Base-by-base conservation (phyloP, 2,329 filamentous ascomycete genomes). In the Orbilia blumenaviensis region DNA sequence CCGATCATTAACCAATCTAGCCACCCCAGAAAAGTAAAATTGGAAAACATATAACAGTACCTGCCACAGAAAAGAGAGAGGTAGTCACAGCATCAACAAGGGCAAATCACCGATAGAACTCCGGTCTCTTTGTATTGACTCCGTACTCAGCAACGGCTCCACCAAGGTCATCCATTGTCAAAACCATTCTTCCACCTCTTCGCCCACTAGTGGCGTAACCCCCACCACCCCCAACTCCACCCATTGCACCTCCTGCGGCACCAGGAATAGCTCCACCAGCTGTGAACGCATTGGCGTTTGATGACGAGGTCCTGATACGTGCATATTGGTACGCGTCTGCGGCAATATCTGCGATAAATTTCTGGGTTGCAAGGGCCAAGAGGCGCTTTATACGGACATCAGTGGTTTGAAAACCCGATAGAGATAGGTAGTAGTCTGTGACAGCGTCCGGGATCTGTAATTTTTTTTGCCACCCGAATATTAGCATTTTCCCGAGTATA, bases 91-190 rank as follows among this genome's bases (percentile, higher is more conserved):
- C n/a, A 18, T 18, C n/a, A 2, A 42, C 12, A 14, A 63, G 46
- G 71, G 41, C 6, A 63, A 9, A 44, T 67, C 85, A 97, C 80
- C 94, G 88, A 83, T 99, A 99, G 82, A 98, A 99, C 85, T 99
- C 95, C 81, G 94, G 94, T 78, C 95, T 88, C 88, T 97, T 98
- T 63, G 98, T 92, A 82, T 97, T 99, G 62, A 99, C 93, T 0
- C 95, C 95, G 82, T 98, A 99, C 86, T 99, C 95, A 32, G 92
- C 92, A 29, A 98, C 94, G 0, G 95, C 95, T 93, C 98, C 98
- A 14, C 95, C 95, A 80, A 99, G 83, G 83, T 99, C 95, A 84
- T 99, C 95, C 95, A 99, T 98, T 0, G 95, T 98, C 77, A 99
- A 86, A 66, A 99, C 94, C 16, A 95, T 97, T 78, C 93, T 88